These are phyloP conservation scores for Pseudogymnoascus sp. DNA, from an alignment of 2,329 filamentous ascomycete species.

Conservation along the genomic window DNA sequence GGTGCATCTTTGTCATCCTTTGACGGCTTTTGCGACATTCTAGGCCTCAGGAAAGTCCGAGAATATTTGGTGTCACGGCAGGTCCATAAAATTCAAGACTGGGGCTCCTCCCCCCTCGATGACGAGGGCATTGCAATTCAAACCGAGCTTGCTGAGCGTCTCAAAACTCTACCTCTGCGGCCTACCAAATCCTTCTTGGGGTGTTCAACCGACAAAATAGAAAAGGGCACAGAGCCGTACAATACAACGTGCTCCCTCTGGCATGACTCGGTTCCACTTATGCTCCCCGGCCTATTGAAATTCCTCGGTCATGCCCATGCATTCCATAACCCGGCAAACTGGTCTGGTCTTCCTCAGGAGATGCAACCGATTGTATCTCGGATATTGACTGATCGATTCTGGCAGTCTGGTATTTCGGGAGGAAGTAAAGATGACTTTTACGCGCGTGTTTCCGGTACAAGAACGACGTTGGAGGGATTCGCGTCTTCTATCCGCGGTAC, in stretches of 20 bases:
- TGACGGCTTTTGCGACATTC: conserved; percentile 66
- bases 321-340: conserved; percentile 80
- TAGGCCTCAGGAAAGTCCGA: conserved; percentile 73
- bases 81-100: conserved; percentile 71
- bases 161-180: conserved; percentile 64
- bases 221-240: conserved; percentile 64
- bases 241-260: conserved; percentile 73
- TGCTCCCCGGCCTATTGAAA: conserved; percentile 79
- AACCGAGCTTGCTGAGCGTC: conserved; percentile 63
- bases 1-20: conserved; percentile 65
- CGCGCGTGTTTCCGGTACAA: conserved; percentile 80
- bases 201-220: conserved; percentile 83
- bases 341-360: conserved; percentile 66
- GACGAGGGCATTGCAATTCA: conserved; percentile 73
- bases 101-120: conserved; percentile 71
- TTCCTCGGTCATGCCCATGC: conserved; percentile 85
- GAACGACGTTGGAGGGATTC: conserved; percentile 82
- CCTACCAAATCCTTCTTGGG: conserved; percentile 88
- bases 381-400: conserved; percentile 90
- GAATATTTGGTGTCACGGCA: conserved; percentile 66
- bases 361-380: conserved; percentile 70
- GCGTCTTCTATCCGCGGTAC: conserved; percentile 88
- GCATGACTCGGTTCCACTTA: conserved; percentile 70
- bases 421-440: conserved; percentile 98
- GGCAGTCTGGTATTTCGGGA: conserved; percentile 94